These are phyloP conservation scores for Aspergillus carlsbadensis DNA, from an alignment of 495 filamentous ascomycete genomes.

Conservation along the genomic window DNA sequence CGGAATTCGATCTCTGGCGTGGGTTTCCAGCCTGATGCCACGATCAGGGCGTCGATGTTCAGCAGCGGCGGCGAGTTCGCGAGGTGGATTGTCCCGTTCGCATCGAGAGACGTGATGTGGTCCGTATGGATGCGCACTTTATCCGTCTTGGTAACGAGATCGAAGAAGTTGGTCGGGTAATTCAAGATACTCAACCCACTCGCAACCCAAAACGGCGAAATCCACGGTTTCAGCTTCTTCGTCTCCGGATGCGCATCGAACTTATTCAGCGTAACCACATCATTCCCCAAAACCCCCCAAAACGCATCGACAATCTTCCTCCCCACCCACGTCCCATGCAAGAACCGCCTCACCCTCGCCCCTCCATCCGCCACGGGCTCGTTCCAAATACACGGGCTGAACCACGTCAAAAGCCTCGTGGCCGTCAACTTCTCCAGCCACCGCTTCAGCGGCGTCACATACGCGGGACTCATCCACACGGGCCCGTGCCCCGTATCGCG, in stretches of 20 bases:
- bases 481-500: conserved; percentile 74
- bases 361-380: conserved; percentile 47
- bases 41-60: conserved; percentile 61
- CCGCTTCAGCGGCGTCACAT: conserved; percentile 58
- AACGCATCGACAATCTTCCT: conserved; percentile 67
- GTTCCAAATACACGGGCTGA: conserved; percentile 64
- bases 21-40: conserved; percentile 67
- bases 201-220: conserved; percentile 61
- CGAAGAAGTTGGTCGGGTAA: conserved; percentile 65
- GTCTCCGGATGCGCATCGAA: conserved; percentile 63
- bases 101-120: conserved; percentile 54
- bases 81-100: conserved; percentile 49
- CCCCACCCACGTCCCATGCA: conserved; percentile 68
- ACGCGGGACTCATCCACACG: conserved; percentile 65
- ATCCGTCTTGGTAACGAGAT: conserved; percentile 52
- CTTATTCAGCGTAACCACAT: conserved; percentile 57
- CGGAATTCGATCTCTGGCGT: conserved; percentile 62
- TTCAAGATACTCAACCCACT: conserved; percentile 66
- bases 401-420: conserved; percentile 63
- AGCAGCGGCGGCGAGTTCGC: background rate
- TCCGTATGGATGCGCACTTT: conserved; percentile 61
- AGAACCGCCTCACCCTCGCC: conserved; percentile 45
- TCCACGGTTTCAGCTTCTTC: conserved; percentile 64
- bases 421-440: conserved; percentile 65
- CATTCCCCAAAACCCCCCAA: conserved; percentile 60